These are phyloP conservation scores for Blastobotrys persicus DNA, from an alignment of 1,139 yeast genomes.

Conservation along the genomic window DNA sequence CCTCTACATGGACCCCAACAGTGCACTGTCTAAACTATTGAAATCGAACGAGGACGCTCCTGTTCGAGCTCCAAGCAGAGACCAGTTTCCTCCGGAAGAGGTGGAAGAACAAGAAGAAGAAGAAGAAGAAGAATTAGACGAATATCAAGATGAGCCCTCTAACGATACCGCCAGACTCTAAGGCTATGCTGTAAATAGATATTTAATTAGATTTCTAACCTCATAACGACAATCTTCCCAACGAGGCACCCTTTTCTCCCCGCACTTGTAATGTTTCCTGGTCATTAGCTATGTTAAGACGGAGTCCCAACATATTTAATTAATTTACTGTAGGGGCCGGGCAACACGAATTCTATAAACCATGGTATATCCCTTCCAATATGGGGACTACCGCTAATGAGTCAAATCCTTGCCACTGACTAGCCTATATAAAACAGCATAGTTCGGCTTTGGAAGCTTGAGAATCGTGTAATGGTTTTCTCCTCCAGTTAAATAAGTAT, in stretches of 20 bases:
- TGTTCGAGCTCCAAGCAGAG: constrained; percentile 12
- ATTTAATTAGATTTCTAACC: background rate
- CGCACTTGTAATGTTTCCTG: no score
- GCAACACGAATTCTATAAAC: no score
- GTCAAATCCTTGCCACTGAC: constrained; percentile 19
- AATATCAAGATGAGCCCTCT: constrained; percentile 1
- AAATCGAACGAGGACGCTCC: constrained; percentile 39
- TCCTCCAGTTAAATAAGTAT: constrained; percentile 26
- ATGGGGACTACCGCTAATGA: background rate
- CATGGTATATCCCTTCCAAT: no score
- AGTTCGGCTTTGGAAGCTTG: constrained; percentile 13
- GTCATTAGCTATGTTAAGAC: no score
- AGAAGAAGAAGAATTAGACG: constrained; percentile 16
- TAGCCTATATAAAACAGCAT: constrained; percentile 15
- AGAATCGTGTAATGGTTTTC: constrained; percentile 29
- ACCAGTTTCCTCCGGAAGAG: constrained; percentile 10
- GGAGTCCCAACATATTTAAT: no score
- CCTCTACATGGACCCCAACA: constrained; percentile 57
- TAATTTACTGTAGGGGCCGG: no score
- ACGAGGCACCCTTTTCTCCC: no score
- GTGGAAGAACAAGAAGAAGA: constrained; percentile 23
- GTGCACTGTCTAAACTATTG: constrained; percentile 69
- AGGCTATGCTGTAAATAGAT: constrained; percentile 1
- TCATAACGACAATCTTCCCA: background rate
- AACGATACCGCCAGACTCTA: background rate